phyloP scores from a whole-genome alignment of 2,329 filamentous ascomycete genomes.

The Plenodomus tracheiphilus region DNA sequence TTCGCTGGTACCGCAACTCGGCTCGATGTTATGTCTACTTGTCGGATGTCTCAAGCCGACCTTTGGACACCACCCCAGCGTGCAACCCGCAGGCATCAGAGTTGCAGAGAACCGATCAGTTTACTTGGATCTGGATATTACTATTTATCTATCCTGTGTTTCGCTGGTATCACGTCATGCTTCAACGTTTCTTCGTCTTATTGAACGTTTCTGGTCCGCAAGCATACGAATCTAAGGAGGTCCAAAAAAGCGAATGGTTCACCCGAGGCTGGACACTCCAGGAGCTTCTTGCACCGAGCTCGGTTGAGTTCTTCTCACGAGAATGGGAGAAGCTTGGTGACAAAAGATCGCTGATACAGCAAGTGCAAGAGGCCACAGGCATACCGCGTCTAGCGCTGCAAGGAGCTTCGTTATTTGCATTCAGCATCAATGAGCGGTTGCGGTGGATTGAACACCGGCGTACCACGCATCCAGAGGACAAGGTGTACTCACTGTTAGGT shows the following conservation, averaged over 20 bases:
- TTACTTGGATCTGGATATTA: background rate
- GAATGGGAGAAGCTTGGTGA: constrained; percentile 11
- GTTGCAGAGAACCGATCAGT: background rate
- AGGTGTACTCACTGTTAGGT: constrained; percentile 6
- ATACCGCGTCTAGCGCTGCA: constrained; percentile 9
- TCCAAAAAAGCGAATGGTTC: background rate
- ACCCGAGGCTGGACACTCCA: too few species aligned
- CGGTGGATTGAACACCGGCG: constrained; percentile 7
- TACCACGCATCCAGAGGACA: constrained; percentile 12
- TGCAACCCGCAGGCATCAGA: background rate
- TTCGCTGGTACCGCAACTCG: constrained; percentile 10
- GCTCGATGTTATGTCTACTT: background rate
- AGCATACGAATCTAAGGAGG: background rate
- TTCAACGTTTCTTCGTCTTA: background rate
- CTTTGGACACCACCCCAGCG: background rate
- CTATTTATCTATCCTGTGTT: background rate
- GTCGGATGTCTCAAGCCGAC: background rate
- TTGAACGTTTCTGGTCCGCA: background rate
- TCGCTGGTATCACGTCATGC: background rate
- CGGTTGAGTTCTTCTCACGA: constrained; percentile 20
- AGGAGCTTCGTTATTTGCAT: background rate
- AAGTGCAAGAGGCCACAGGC: constrained; percentile 6
- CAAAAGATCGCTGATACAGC: background rate
- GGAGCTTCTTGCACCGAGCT: constrained; percentile 14
- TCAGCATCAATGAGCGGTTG: constrained; percentile 11